These are phyloP conservation scores for Trypanosoma lewisi DNA, from an alignment of 208 protist species.

Conservation along the genomic window DNA sequence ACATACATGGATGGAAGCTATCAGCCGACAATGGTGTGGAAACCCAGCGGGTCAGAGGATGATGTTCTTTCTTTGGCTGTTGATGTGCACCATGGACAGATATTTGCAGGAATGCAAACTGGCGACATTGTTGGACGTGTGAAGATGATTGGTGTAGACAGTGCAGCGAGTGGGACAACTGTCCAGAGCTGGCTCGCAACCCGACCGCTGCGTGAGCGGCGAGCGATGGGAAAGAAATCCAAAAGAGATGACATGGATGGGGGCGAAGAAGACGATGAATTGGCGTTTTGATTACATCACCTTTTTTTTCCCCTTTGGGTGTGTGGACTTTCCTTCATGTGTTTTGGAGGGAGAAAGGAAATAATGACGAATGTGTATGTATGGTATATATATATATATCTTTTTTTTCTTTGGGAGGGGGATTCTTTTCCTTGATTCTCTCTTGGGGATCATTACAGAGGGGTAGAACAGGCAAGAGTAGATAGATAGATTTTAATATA, in stretches of 20 bases:
- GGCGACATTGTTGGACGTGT: conserved; percentile 57
- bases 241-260: conserved; percentile 25
- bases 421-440: too few species aligned
- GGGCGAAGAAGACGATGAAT: conserved; percentile 18
- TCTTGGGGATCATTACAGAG: too few species aligned
- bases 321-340: neutral
- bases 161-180: neutral
- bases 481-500: too few species aligned
- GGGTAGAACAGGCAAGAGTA: too few species aligned
- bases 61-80: conserved; percentile 60
- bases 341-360: too few species aligned
- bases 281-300: conserved; percentile 4
- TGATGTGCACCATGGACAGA: conserved; percentile 30
- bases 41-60: conserved; percentile 41
- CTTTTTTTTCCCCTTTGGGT: neutral
- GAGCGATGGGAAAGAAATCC: conserved; percentile 35
- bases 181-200: conserved; percentile 42
- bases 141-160: conserved; percentile 2
- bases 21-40: conserved; percentile 27
- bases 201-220: conserved; percentile 30
- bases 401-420: too few species aligned
- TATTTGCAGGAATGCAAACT: conserved; percentile 61
- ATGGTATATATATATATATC: too few species aligned
- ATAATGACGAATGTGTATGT: too few species aligned
- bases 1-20: conserved; percentile 13